Percentiles rank a stretch among this genome's conserved stretches.
Conservation (phyloP, 2,329 filamentous ascomycete species). For the Pseudopithomyces maydicus region DNA sequence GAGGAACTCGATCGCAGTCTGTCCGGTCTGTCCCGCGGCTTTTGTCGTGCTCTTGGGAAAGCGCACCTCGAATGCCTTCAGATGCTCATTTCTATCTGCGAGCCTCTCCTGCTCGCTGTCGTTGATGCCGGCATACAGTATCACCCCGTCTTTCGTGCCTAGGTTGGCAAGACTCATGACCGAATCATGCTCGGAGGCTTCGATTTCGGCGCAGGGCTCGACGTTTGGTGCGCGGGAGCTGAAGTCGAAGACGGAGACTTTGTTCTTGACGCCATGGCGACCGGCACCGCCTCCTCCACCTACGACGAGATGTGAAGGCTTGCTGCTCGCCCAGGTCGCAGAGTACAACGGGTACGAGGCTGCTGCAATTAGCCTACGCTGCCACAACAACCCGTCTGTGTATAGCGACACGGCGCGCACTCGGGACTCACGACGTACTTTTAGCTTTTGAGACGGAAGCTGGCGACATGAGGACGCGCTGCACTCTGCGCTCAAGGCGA, state of each 20-base stretch:
- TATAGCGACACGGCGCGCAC: too few relatives aligned
- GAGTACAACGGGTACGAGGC: constrained; percentile 77
- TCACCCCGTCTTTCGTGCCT: constrained; percentile 59
- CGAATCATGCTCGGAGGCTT: constrained; percentile 87
- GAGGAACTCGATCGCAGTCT: constrained; percentile 50
- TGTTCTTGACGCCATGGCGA: constrained; percentile 23
- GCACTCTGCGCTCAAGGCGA: neutral
- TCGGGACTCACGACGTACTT: constrained; percentile 1
- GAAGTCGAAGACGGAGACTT: constrained; percentile 66
- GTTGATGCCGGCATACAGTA: constrained; percentile 73
- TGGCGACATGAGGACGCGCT: constrained; percentile 31
- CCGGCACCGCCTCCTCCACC: constrained; percentile 88
- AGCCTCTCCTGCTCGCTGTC: constrained; percentile 73
- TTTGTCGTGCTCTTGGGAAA: constrained; percentile 55
- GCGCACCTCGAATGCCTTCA: constrained; percentile 73
- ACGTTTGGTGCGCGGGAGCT: constrained; percentile 66
- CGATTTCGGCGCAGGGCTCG: constrained; percentile 70
- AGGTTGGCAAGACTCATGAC: constrained; percentile 81
- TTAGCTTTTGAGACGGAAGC: constrained; percentile 37
- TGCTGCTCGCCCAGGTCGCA: constrained; percentile 82
- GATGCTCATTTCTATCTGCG: constrained; percentile 80
- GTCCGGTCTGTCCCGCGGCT: constrained; percentile 25
- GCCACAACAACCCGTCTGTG: too few relatives aligned
- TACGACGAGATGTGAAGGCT: constrained; percentile 73
- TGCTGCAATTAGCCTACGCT: constrained; percentile 10